Base-by-base conservation (phyloP, 2,329 filamentous ascomycete genomes). In the Trichoderma sp. region DNA sequence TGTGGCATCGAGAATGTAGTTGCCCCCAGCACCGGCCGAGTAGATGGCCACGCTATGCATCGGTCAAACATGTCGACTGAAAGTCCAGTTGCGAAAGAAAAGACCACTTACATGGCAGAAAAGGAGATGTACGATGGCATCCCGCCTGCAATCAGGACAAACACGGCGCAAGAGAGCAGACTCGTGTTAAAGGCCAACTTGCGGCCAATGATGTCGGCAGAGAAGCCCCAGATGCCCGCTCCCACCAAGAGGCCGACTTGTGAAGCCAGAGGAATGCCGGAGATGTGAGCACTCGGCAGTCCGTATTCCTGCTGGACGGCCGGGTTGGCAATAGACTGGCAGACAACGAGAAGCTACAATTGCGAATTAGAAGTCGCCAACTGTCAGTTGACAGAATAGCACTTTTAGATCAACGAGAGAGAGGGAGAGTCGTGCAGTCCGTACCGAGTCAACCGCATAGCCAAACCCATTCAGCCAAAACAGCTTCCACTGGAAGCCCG, bases 131-230 rank as follows among this genome's bases (percentile, higher is more conserved):
- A 70, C 11, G 54, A 66, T 1, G 69, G 69, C 66, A 70, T 70
- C 11, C 43, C 66, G 5, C 69, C 59, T 5, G 69, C 66, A 66
- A 70, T 66, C 4, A 70, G 59, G 7, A 70, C 69, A 21, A 70
- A 69, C 10, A 70, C 49, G 2, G 59, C 69, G 32, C 66, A 70
- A 18, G 69, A 70, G 32, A 70, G 49, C 13, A 70, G 66, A 32
- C 59, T 69, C 1, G 69, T 70, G 55, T 70, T 70, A 6, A 70
- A 70, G 2, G 69, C 69, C 18, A 70, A 34, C 49, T 70, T 70
- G 37, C 69, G 66, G 0, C 69, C 69, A n/a, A 70, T 70, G 18
- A 70, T 66, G 16, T 70, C 69, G 52, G 69, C 69, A 5, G 66
- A 66, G 43, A 70, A 70, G 16, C 69, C 69, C 66, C 69, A 70